Percentiles rank a stretch among this genome's conserved stretches.
These are phyloP conservation scores for Sporothrix euskadiensis DNA, from an alignment of 2,329 filamentous ascomycete species.

Conservation along the genomic window DNA sequence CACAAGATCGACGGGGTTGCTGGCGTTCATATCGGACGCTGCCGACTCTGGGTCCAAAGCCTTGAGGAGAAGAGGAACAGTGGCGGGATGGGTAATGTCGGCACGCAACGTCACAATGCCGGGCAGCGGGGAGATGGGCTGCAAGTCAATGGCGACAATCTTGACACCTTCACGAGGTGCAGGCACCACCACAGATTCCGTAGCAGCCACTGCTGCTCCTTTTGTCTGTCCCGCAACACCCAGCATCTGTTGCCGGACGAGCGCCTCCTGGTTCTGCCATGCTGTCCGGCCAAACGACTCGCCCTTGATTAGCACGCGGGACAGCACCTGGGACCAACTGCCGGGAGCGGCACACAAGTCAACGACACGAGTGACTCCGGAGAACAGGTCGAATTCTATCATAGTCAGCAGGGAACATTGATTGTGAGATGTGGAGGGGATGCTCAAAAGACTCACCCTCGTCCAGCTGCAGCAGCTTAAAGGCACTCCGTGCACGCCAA, in stretches of 20 bases:
- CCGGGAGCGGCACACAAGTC: slow-evolving; percentile 95
- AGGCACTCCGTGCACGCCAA: slow-evolving; percentile 93
- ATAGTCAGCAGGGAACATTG: background rate
- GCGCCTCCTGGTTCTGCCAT: slow-evolving; percentile 81
- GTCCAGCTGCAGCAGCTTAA: slow-evolving; percentile 95
- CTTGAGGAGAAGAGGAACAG: slow-evolving; percentile 81
- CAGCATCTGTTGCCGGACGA: slow-evolving; percentile 62
- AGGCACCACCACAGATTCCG: too few relatives aligned
- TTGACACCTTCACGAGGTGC: slow-evolving; percentile 67
- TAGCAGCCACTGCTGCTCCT: background rate
- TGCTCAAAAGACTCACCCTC: slow-evolving; percentile 53
- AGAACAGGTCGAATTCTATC: slow-evolving; percentile 89
- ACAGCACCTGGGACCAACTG: slow-evolving; percentile 96
- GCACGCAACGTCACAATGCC: slow-evolving; percentile 91
- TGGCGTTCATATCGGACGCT: slow-evolving; percentile 42
- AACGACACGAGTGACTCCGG: slow-evolving; percentile 86
- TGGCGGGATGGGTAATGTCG: slow-evolving; percentile 96
- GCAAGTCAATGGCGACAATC: slow-evolving; percentile 93
- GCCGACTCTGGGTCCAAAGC: slow-evolving; percentile 71
- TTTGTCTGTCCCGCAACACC: slow-evolving; percentile 42
- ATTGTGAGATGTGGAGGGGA: too few relatives aligned
- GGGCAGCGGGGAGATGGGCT: slow-evolving; percentile 90
- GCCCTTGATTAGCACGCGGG: slow-evolving; percentile 87
- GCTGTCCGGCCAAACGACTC: slow-evolving; percentile 84
- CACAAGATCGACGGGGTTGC: slow-evolving; percentile 85